Evolutionary conservation across 2,329 filamentous ascomycete species (phyloP).

Genomic region (Trichophyton rubrum): DNA sequence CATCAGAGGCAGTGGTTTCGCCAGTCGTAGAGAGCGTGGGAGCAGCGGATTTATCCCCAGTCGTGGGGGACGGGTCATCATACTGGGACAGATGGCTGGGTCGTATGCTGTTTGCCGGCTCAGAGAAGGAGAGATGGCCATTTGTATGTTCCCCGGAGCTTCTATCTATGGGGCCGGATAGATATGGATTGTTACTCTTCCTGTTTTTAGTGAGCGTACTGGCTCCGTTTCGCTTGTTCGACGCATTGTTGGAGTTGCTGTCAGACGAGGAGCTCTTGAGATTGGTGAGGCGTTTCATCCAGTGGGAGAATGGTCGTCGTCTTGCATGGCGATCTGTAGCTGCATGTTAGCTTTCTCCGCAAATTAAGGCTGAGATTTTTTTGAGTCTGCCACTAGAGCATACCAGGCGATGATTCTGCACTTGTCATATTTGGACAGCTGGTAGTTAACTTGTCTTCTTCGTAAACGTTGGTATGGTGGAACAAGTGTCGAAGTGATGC

Average conservation of each 20-base stretch:
- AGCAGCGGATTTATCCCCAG: slow-evolving; percentile 59
- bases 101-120: slow-evolving; percentile 41
- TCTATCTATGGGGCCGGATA: slow-evolving; percentile 52
- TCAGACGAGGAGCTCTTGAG: slow-evolving; percentile 61
- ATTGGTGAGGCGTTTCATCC: slow-evolving; percentile 87
- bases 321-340: slow-evolving; percentile 55
- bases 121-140: slow-evolving; percentile 37
- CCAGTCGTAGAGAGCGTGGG: slow-evolving; percentile 75
- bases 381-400: neutral
- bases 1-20: slow-evolving; percentile 61
- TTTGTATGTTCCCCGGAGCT: slow-evolving; percentile 28
- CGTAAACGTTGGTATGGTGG: neutral
- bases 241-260: slow-evolving; percentile 26
- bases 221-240: slow-evolving; percentile 25
- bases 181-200: slow-evolving; percentile 84
- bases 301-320: slow-evolving; percentile 75
- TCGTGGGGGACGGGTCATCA: slow-evolving; percentile 43
- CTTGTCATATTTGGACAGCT: neutral
- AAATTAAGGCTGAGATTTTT: neutral
- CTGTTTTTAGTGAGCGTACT: slow-evolving; percentile 33
- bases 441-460: neutral
- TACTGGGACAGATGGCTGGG: slow-evolving; percentile 43
- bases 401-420: neutral
- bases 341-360: neutral
- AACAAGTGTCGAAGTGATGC: neutral